phyloP scores from a whole-genome alignment of 192 early-diverging fungal species.

The Mortierella alpina region DNA sequence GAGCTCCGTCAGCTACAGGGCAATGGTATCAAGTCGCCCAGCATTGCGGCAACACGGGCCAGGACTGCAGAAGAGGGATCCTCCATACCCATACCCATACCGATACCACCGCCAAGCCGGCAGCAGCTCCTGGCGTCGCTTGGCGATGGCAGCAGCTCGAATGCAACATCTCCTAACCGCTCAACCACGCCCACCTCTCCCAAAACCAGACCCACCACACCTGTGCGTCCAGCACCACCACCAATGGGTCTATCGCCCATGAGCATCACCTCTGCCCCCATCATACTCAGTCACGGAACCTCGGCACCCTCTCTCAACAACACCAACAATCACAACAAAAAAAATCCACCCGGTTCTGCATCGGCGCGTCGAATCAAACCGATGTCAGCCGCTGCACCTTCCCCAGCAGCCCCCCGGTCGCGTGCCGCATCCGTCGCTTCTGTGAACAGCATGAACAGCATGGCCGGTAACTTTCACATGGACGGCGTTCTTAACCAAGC shows the following conservation, averaged over 20 bases:
- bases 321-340: no score
- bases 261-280: slow-evolving; percentile 14
- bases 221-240: slow-evolving; percentile 19
- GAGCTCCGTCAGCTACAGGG: not conserved
- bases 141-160: slow-evolving; percentile 8
- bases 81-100: slow-evolving; percentile 21
- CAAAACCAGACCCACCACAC: slow-evolving; percentile 27
- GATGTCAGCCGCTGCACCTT: slow-evolving; percentile 5
- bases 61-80: slow-evolving; percentile 24
- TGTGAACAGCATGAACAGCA: not conserved
- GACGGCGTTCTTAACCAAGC: slow-evolving; percentile 17
- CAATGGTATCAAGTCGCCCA: no score
- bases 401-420: slow-evolving; percentile 13
- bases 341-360: not conserved
- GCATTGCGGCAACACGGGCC: slow-evolving; percentile 9
- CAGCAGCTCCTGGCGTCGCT: slow-evolving; percentile 28
- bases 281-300: not conserved
- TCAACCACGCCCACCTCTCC: slow-evolving; percentile 1
- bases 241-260: slow-evolving; percentile 19
- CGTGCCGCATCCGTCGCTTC: slow-evolving; percentile 29
- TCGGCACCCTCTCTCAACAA: no score
- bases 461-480: not conserved
- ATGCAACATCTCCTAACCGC: slow-evolving; percentile 7
- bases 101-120: slow-evolving; percentile 15
- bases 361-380: slow-evolving; percentile 21